phyloP scores from a whole-genome alignment of 2,329 filamentous ascomycete species.

The Apiospora koreana region DNA sequence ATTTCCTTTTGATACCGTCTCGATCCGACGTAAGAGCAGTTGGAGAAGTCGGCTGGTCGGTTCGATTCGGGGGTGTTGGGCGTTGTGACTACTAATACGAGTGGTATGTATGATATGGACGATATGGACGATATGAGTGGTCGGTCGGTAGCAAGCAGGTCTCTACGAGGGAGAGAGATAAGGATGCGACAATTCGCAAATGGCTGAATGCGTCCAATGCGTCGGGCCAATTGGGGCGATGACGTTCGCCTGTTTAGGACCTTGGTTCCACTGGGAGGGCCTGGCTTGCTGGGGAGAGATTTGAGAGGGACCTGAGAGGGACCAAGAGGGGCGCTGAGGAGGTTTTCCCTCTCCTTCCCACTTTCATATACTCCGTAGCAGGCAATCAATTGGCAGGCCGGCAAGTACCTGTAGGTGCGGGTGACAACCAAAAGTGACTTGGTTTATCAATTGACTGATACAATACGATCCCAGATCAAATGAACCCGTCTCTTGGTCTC shows the following conservation, averaged over 20 bases:
- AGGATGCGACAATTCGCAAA: neutral
- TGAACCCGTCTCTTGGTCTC: neutral
- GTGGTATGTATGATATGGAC: neutral
- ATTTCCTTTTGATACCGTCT: neutral
- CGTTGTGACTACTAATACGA: neutral
- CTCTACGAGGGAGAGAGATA: neutral
- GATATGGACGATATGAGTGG: too few species aligned
- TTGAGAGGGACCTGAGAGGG: too few species aligned
- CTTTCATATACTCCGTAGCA: neutral
- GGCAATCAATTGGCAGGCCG: too few species aligned
- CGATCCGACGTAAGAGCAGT: neutral
- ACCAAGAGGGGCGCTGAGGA: neutral
- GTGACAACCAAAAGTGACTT: neutral
- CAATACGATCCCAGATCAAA: neutral
- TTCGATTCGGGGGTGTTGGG: neutral
- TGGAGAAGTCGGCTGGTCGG: neutral
- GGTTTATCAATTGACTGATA: neutral
- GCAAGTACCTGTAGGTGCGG: neutral
- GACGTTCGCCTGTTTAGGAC: neutral
- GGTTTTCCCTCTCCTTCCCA: neutral
- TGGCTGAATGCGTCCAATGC: neutral
- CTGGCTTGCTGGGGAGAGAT: too few species aligned
- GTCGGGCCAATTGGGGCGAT: constrained; percentile 1
- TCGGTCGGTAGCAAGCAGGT: neutral
- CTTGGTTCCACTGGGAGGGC: neutral